phyloP scores from a whole-genome alignment of 805 yeast genomes.

The Kazachstania africana region DNA sequence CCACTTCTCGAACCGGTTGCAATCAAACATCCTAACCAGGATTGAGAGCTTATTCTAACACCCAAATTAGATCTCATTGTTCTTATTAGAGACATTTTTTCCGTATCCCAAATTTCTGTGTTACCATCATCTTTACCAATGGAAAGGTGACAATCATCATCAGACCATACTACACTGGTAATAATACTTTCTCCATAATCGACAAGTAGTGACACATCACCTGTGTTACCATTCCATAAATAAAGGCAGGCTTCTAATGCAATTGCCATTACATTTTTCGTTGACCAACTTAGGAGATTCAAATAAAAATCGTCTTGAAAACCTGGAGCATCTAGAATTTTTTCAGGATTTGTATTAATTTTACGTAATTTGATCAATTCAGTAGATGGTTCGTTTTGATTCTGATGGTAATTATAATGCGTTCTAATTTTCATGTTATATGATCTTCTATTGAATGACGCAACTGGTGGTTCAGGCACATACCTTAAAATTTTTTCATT shows the following conservation, averaged over 20 bases:
- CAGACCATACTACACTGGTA: slow-evolving; percentile 73
- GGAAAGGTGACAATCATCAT: slow-evolving; percentile 76
- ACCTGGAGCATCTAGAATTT: slow-evolving; percentile 94
- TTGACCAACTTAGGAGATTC: slow-evolving; percentile 81
- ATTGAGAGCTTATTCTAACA: slow-evolving; percentile 69
- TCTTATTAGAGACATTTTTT: slow-evolving; percentile 58
- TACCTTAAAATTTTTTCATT: slow-evolving; percentile 76
- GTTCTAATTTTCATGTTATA: slow-evolving; percentile 22
- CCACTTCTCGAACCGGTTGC: slow-evolving; percentile 88
- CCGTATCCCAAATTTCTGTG: slow-evolving; percentile 90
- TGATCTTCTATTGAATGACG: slow-evolving; percentile 20
- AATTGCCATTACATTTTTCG: slow-evolving; percentile 69
- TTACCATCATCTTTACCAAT: slow-evolving; percentile 77
- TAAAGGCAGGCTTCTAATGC: slow-evolving; percentile 78
- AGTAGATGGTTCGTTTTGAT: slow-evolving; percentile 3
- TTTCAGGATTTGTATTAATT: slow-evolving; percentile 78
- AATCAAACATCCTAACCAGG: slow-evolving; percentile 74
- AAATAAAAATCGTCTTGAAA: slow-evolving; percentile 85
- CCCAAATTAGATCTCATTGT: slow-evolving; percentile 60
- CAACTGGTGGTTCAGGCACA: slow-evolving; percentile 72
- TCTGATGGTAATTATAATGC: slow-evolving; percentile 17
- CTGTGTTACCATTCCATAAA: slow-evolving; percentile 84
- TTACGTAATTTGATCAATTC: slow-evolving; percentile 63
- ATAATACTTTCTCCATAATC: slow-evolving; percentile 36
- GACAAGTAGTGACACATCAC: slow-evolving; percentile 58